Percentiles rank a stretch among this genome's conserved stretches.
phyloP scores from a whole-genome alignment of 805 yeast genomes.

The Sungouiella blattae region DNA sequence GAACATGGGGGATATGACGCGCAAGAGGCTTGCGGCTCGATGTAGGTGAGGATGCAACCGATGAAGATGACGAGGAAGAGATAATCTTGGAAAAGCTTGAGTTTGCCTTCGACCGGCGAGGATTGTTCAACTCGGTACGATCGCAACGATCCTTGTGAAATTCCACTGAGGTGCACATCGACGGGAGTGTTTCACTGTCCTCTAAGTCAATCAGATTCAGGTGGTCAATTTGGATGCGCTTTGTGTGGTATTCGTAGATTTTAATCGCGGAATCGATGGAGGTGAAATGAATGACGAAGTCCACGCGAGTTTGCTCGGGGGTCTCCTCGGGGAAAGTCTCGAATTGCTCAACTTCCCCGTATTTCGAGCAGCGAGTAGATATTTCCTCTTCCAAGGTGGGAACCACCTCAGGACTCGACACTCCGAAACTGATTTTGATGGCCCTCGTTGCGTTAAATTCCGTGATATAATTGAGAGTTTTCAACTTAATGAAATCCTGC shows the following conservation, averaged over 20 bases:
- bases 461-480: slow-evolving; percentile 38
- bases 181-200: slow-evolving; percentile 9
- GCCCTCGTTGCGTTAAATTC: slow-evolving; percentile 40
- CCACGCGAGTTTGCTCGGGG: slow-evolving; percentile 1
- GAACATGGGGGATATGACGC: background rate
- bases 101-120: background rate
- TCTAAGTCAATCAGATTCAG: slow-evolving; percentile 15
- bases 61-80: background rate
- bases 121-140: slow-evolving; percentile 16
- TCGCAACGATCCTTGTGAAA: slow-evolving; percentile 41
- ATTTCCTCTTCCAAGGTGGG: slow-evolving; percentile 20
- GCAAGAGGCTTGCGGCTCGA: background rate
- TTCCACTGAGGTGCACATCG: slow-evolving; percentile 15
- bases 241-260: slow-evolving; percentile 32
- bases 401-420: slow-evolving; percentile 9
- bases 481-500: slow-evolving; percentile 36
- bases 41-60: slow-evolving; percentile 1
- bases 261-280: slow-evolving; percentile 46
- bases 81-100: background rate
- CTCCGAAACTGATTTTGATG: slow-evolving; percentile 15
- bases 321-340: background rate
- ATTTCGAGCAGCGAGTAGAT: slow-evolving; percentile 28
- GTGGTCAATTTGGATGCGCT: slow-evolving; percentile 20
- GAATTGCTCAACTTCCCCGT: slow-evolving; percentile 38
- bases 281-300: slow-evolving; percentile 34